Evolutionary conservation across 2,329 filamentous ascomycete genomes (phyloP).

Genomic region (Pseudogymnoascus sp.): DNA sequence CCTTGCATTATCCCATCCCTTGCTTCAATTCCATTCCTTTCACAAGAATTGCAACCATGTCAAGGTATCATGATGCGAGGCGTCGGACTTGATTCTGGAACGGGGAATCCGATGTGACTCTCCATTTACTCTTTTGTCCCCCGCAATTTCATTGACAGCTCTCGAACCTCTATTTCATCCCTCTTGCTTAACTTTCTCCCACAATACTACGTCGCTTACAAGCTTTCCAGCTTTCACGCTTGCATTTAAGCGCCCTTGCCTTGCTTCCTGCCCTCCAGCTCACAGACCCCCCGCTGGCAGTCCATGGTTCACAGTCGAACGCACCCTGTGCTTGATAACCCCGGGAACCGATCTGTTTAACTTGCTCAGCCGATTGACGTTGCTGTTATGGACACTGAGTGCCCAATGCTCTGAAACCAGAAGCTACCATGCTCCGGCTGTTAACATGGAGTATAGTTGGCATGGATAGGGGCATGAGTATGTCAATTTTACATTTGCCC

Average conservation of each 20-base stretch:
- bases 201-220: background rate
- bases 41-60: background rate
- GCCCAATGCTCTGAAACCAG: background rate
- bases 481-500: background rate
- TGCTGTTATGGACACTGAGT: too few relatives aligned
- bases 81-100: background rate
- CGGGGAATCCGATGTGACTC: background rate
- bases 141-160: background rate
- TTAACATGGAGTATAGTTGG: background rate
- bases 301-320: background rate
- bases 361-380: background rate
- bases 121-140: background rate
- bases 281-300: background rate
- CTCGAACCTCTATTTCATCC: background rate
- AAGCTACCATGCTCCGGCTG: background rate
- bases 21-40: background rate
- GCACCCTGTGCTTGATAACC: background rate
- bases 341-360: background rate
- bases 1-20: background rate
- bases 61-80: background rate
- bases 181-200: background rate
- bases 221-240: background rate
- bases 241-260: background rate
- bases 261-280: background rate
- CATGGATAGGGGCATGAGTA: background rate